These are phyloP conservation scores for Entomortierella lignicola DNA, from an alignment of 192 early-diverging fungal genomes.

Conservation along the genomic window DNA sequence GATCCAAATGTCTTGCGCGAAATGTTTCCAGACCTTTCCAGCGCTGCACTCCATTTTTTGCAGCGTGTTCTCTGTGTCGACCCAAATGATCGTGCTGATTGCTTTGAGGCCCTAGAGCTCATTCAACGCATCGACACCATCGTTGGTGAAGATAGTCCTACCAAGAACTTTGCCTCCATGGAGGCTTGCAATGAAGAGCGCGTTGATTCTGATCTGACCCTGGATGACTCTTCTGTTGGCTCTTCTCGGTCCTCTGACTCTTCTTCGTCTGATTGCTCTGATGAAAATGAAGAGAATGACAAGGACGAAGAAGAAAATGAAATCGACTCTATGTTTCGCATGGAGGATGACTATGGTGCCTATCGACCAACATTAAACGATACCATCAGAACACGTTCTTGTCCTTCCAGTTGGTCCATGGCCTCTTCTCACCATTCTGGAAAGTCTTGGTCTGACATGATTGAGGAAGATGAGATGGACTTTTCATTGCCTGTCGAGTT, in stretches of 20 bases:
- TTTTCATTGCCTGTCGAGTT: conserved; percentile 51
- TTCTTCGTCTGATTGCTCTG: conserved; percentile 5
- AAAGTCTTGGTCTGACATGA: conserved; percentile 54
- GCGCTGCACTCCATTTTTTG: conserved; percentile 75
- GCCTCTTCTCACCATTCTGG: conserved; percentile 31
- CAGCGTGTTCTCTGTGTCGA: conserved; percentile 80
- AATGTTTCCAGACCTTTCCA: conserved; percentile 73
- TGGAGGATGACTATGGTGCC: conserved; percentile 46
- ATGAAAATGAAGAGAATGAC: conserved; percentile 18
- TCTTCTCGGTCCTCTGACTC: conserved; percentile 23
- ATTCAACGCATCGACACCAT: conserved; percentile 38
- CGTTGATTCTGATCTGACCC: conserved; percentile 19
- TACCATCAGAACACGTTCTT: conserved; percentile 3
- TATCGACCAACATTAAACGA: background rate
- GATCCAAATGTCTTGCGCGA: conserved; percentile 71
- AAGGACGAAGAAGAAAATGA: conserved; percentile 20
- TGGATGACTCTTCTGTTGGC: conserved; percentile 33
- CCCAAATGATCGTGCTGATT: conserved; percentile 63
- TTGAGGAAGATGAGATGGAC: conserved; percentile 54
- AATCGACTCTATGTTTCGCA: conserved; percentile 46
- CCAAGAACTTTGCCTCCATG: conserved; percentile 15
- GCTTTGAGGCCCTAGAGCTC: conserved; percentile 47
- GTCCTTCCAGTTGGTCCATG: conserved; percentile 38
- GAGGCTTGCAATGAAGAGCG: conserved; percentile 33
- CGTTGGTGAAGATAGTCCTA: conserved; percentile 7